phyloP scores from a whole-genome alignment of 108 stramenopile species.

The Phaeodactylum tricornutum region DNA sequence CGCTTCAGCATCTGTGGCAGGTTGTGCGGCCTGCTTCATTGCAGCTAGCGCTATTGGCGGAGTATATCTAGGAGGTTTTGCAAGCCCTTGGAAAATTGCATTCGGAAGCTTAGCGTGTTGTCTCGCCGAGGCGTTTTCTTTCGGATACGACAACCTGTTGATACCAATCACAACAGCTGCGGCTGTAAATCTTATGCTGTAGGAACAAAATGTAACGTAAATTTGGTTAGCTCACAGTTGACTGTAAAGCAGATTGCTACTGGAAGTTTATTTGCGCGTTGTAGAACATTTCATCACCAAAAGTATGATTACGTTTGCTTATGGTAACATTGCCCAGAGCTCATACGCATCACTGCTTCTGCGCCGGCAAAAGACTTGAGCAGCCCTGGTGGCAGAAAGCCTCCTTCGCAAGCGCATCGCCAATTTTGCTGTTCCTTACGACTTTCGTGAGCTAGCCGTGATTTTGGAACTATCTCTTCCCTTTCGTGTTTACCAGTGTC shows the following conservation, averaged over 20 bases:
- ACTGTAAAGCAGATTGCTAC: too few species aligned
- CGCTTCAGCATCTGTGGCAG: conserved; percentile 20
- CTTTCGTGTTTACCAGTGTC: too few species aligned
- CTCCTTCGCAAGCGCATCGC: conserved; percentile 36
- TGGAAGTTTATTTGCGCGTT: too few species aligned
- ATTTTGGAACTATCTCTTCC: too few species aligned
- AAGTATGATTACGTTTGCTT: conserved; percentile 13
- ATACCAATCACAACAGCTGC: conserved; percentile 40
- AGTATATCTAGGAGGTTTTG: conserved; percentile 1
- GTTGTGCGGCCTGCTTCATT: conserved; percentile 38
- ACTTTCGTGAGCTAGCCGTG: too few species aligned
- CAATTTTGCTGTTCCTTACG: too few species aligned
- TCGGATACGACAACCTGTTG: conserved; percentile 45
- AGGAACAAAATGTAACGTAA: too few species aligned
- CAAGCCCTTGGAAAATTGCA: neutral
- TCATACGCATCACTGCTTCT: conserved; percentile 38
- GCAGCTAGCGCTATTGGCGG: conserved; percentile 21
- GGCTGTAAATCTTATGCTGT: too few species aligned
- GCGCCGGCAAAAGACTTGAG: conserved; percentile 34
- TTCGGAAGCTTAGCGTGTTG: conserved; percentile 38
- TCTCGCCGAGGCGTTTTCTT: conserved; percentile 32
- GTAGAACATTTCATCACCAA: too few species aligned
- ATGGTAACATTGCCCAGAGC: conserved; percentile 45
- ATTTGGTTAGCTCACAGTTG: too few species aligned
- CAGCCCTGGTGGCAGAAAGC: conserved; percentile 35